Base-by-base conservation (phyloP, 371 early-diverging fungal genomes). In the Rhizopus sp. region DNA sequence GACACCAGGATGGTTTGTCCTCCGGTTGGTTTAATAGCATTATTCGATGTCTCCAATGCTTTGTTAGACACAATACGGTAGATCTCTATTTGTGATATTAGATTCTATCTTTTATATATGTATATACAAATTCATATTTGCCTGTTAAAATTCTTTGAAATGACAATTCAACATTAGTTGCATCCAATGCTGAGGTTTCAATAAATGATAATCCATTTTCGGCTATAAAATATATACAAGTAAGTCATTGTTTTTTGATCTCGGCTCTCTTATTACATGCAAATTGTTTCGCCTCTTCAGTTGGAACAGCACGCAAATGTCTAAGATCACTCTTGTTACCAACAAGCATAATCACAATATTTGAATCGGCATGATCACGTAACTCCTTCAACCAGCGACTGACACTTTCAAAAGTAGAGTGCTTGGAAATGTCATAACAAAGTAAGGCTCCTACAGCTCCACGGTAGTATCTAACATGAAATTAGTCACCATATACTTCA, bases 361-460 rank as follows among this genome's bases (percentile, higher is more conserved):
- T 93, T 66, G 82, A 83, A 69, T 95, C 94, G 23, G 98, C 97
- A 69, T 97, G 93, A 68, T 97, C 94, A 64, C 95, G 91, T 45
- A 99, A 86, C 72, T 98, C 98, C 73, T 92, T 94, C 47, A 99
- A 80, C 99, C 99, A 99, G 40, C 95, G 88, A 46, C 85, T 85
- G 23, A 95, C 96, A 70, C 94, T 97, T 68, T 96, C 95, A 68
- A 95, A 96, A 8, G 97, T 95, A 33, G 81, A 74, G 64, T 95
- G 93, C 77, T 97, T 93, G 48, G 99, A 92, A 73, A 99, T 95
- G 75, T 99, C 99, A 71, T 99, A 99, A n/a, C 99, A 99, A 38
- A 99, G 82, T 62, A 99, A 81, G 34, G 99, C 99, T 23, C 99
- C 99, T n/a, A 94, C 92, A 16, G 99, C 98, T 17, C 99, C 99